Percentiles rank a stretch among this genome's conserved stretches.
Evolutionary conservation across 306 rosid species (phyloP).

Genomic region (peach (Prunus persica)): Prunus_persica_NCBIv2 NC_034010.1:26605001-26605500

Average conservation of each 20-base stretch:
- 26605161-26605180: conserved; percentile 3
- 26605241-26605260: conserved; percentile 5
- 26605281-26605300: not conserved
- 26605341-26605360: too few relatives aligned
- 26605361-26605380: too few relatives aligned
- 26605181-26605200: conserved; percentile 4
- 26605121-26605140: conserved; percentile 9
- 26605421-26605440: too few relatives aligned
- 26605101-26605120: conserved; percentile 9
- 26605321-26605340: too few relatives aligned
- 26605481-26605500: too few relatives aligned
- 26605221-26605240: conserved; percentile 1
- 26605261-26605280: not conserved
- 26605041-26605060: conserved; percentile 29
- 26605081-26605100: conserved; percentile 28
- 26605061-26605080: conserved; percentile 26
- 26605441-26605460: too few relatives aligned
- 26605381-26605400: too few relatives aligned
- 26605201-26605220: conserved; percentile 1
- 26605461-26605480: too few relatives aligned
- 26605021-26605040: conserved; percentile 27
- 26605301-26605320: not conserved
- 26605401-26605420: too few relatives aligned
- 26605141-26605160: conserved; percentile 6
- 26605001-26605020: conserved; percentile 1